Conservation (phyloP, 768 basidiomycete species). For the Lactarius indigo region DNA sequence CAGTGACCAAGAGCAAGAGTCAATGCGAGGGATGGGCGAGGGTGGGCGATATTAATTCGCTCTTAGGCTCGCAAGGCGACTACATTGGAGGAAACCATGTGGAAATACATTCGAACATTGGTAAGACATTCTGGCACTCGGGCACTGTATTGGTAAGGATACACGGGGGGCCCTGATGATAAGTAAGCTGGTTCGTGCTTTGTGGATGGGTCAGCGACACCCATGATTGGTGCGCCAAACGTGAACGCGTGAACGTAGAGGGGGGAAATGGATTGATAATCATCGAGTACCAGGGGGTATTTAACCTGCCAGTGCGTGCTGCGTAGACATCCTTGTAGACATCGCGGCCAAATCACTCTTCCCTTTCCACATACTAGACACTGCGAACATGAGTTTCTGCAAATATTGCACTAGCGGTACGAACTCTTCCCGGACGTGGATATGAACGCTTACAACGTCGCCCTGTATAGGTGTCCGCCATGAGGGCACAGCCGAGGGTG, state of each 20-base stretch:
- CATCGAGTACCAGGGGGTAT: not conserved
- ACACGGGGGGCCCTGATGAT: no score
- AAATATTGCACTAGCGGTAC: slow-evolving; percentile 53
- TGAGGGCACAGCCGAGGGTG: slow-evolving; percentile 38
- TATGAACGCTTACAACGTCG: not conserved
- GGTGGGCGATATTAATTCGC: not conserved
- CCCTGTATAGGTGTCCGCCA: slow-evolving; percentile 33
- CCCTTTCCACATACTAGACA: not conserved
- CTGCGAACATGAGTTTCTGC: slow-evolving; percentile 47
- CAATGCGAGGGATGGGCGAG: not conserved
- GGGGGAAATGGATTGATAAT: not conserved
- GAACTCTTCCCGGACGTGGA: slow-evolving; percentile 1
- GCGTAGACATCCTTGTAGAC: not conserved
- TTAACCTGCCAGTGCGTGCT: not conserved
- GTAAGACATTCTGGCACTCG: not conserved
- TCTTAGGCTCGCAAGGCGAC: no score
- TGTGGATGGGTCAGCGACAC: no score
- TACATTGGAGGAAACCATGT: not conserved
- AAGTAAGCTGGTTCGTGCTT: no score
- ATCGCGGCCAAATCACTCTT: not conserved
- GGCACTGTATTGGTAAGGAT: no score
- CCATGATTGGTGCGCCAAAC: no score
- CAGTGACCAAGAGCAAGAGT: not conserved
- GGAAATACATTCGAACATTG: not conserved
- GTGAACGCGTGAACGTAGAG: no score